phyloP scores from a whole-genome alignment of 1,139 yeast genomes.

The Blastobotrys petasosporus region DNA sequence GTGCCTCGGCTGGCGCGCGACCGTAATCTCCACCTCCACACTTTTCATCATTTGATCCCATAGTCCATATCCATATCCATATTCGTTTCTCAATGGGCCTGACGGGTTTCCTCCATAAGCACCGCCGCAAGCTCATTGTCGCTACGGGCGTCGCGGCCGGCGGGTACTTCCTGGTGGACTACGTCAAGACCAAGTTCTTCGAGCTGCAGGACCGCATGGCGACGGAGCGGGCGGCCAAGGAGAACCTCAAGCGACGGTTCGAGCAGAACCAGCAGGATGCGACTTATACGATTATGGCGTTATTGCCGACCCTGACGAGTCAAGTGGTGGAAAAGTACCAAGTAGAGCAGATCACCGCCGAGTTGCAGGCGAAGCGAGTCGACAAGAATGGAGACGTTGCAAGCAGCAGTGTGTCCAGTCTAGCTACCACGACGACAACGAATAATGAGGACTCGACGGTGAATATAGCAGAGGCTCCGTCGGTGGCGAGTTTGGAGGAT shows the following conservation, averaged over 20 bases:
- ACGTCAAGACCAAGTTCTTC: slow-evolving; percentile 52
- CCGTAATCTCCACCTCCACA: not conserved
- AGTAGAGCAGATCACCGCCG: slow-evolving; percentile 68
- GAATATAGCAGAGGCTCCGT: not conserved
- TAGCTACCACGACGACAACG: slow-evolving; percentile 17
- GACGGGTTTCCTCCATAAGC: slow-evolving; percentile 53
- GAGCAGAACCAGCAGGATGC: slow-evolving; percentile 93
- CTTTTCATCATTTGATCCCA: not conserved
- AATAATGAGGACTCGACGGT: slow-evolving; percentile 5
- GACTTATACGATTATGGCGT: slow-evolving; percentile 72
- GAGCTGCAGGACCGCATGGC: slow-evolving; percentile 63
- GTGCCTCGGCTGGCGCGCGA: slow-evolving; percentile 1
- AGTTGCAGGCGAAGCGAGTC: slow-evolving; percentile 56
- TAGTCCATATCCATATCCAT: too few relatives aligned
- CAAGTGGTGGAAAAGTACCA: slow-evolving; percentile 61
- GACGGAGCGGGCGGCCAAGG: slow-evolving; percentile 73
- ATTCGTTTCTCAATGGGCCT: too few relatives aligned
- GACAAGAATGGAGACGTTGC: slow-evolving; percentile 25
- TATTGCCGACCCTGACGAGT: slow-evolving; percentile 68
- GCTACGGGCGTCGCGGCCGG: slow-evolving; percentile 55
- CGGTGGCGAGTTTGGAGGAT: slow-evolving; percentile 8
- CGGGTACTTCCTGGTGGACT: slow-evolving; percentile 54
- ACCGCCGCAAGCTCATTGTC: slow-evolving; percentile 53
- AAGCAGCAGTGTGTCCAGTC: slow-evolving; percentile 2
- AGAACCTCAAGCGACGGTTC: slow-evolving; percentile 59